A percentile compares a stretch with the other conserved stretches of the same genome.
These are phyloP conservation scores for Geotrichum histeridarum DNA, from an alignment of 1,139 yeast species.

Conservation along the genomic window DNA sequence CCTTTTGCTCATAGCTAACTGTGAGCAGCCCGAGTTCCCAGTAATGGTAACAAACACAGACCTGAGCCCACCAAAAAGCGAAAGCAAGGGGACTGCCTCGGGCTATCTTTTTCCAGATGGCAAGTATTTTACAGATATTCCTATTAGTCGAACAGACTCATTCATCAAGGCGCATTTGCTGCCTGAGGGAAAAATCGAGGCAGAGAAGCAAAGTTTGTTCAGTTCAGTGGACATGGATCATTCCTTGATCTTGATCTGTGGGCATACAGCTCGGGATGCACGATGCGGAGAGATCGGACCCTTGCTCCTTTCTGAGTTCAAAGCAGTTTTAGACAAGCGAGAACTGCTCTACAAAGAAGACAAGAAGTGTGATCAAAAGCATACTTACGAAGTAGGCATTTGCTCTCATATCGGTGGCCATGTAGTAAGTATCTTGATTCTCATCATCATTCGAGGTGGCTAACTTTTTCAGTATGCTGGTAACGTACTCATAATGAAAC, in stretches of 20 bases:
- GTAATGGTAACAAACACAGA: slow-evolving; percentile 48
- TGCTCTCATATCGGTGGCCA: slow-evolving; percentile 76
- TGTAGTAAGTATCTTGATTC: slow-evolving; percentile 31
- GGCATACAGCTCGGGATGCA: slow-evolving; percentile 57
- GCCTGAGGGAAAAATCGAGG: slow-evolving; percentile 2
- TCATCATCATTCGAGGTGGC: not conserved
- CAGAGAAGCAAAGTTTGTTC: not conserved
- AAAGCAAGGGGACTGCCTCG: slow-evolving; percentile 20
- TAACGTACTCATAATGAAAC: slow-evolving; percentile 46
- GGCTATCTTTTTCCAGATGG: slow-evolving; percentile 55
- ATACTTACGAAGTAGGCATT: slow-evolving; percentile 45
- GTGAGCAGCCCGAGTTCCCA: slow-evolving; percentile 44
- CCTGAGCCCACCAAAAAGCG: slow-evolving; percentile 21
- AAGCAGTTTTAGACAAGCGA: slow-evolving; percentile 39
- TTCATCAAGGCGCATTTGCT: slow-evolving; percentile 44
- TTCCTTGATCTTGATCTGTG: slow-evolving; percentile 51
- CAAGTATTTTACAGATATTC: slow-evolving; percentile 39
- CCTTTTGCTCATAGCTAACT: slow-evolving; percentile 1
- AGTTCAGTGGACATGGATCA: slow-evolving; percentile 16
- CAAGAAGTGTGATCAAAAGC: slow-evolving; percentile 22
- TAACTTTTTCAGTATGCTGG: slow-evolving; percentile 51
- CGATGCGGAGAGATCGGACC: slow-evolving; percentile 68
- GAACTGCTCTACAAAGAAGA: slow-evolving; percentile 29
- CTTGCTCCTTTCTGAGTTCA: slow-evolving; percentile 48
- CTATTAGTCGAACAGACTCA: slow-evolving; percentile 33